Evolutionary conservation across 306 rosid species (phyloP).

Genomic region (Trichosanthes cucumerina): DNA sequence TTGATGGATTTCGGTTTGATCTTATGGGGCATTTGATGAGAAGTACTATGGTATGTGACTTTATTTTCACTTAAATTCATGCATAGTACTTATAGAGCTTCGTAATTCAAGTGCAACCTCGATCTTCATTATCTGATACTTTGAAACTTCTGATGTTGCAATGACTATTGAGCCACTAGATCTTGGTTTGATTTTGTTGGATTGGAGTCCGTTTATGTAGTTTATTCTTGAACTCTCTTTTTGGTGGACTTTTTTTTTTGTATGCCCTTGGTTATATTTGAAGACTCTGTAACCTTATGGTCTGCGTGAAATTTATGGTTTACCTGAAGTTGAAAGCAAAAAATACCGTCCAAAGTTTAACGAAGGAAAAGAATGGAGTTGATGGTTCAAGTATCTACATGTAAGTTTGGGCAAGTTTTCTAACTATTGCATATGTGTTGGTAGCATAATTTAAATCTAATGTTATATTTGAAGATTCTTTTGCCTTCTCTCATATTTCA

Average conservation of each 20-base stretch:
- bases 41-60: slow-evolving; percentile 72
- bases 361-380: slow-evolving; percentile 57
- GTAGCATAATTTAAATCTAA: background rate
- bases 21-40: slow-evolving; percentile 98
- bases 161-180: background rate
- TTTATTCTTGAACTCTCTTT: too few relatives aligned
- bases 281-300: too few relatives aligned
- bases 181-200: too few relatives aligned
- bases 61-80: background rate
- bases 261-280: too few relatives aligned
- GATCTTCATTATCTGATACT: background rate
- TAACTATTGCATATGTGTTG: background rate
- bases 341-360: slow-evolving; percentile 40
- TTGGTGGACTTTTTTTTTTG: too few relatives aligned
- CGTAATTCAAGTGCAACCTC: background rate
- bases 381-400: slow-evolving; percentile 84
- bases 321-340: slow-evolving; percentile 61
- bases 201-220: too few relatives aligned
- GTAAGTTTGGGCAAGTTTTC: slow-evolving; percentile 33
- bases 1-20: slow-evolving; percentile 96
- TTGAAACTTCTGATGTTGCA: background rate
- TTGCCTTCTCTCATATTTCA: background rate
- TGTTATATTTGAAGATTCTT: background rate
- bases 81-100: background rate
- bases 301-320: slow-evolving; percentile 19